Conservation (phyloP, 371 early-diverging fungal genomes). For the Zychaea mexicana region DNA sequence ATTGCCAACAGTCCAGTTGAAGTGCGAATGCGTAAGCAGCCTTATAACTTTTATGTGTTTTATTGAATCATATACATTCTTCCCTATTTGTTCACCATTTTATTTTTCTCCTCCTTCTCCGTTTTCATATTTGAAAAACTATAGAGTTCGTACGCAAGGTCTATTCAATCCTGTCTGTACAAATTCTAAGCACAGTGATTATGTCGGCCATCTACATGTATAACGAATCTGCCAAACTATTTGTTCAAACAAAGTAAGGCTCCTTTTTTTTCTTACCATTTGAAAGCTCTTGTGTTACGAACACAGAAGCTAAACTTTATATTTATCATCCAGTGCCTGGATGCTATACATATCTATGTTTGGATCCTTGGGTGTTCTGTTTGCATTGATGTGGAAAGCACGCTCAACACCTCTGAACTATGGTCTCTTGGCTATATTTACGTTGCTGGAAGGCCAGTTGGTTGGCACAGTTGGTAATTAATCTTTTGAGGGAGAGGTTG, state of each 20-base stretch:
- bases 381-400: constrained; percentile 65
- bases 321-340: constrained; percentile 25
- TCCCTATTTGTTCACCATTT: neutral
- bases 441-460: constrained; percentile 65
- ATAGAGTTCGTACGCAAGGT: constrained; percentile 81
- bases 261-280: neutral
- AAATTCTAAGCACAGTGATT: constrained; percentile 62
- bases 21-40: constrained; percentile 54
- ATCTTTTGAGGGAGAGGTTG: too few relatives aligned
- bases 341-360: constrained; percentile 40
- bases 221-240: constrained; percentile 45
- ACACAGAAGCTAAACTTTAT: neutral
- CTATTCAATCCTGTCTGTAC: constrained; percentile 72
- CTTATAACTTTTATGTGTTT: neutral
- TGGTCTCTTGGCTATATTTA: constrained; percentile 64
- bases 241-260: constrained; percentile 61
- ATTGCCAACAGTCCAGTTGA: constrained; percentile 58
- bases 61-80: neutral
- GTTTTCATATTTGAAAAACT: neutral
- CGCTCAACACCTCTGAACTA: constrained; percentile 70
- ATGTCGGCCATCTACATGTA: constrained; percentile 64
- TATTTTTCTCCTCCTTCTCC: neutral
- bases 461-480: constrained; percentile 64
- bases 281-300: neutral
- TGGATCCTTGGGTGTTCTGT: constrained; percentile 50